phyloP scores from a whole-genome alignment of 805 yeast genomes.

The Ogataea pilisensis region DNA sequence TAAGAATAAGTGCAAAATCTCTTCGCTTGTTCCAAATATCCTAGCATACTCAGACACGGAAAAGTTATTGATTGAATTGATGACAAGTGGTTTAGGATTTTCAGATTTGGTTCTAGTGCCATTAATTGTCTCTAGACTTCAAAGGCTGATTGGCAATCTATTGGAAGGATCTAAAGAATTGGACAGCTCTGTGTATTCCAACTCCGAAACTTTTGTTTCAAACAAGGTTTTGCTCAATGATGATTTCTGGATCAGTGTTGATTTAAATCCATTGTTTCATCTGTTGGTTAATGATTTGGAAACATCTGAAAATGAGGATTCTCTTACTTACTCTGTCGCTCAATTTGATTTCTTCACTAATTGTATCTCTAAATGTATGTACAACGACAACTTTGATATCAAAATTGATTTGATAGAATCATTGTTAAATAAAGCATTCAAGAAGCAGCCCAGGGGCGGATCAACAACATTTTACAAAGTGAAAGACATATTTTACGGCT shows the following conservation, averaged over 20 bases:
- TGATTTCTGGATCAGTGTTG: slow-evolving; percentile 26
- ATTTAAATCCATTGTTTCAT: slow-evolving; percentile 18
- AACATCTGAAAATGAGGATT: slow-evolving; percentile 14
- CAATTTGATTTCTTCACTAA: slow-evolving; percentile 23
- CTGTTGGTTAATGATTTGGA: slow-evolving; percentile 11
- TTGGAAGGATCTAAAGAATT: slow-evolving; percentile 10
- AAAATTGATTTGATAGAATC: slow-evolving; percentile 17
- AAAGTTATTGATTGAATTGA: slow-evolving; percentile 17
- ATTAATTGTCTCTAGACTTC: slow-evolving; percentile 18
- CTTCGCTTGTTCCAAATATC: slow-evolving; percentile 13
- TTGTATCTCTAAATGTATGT: slow-evolving; percentile 22
- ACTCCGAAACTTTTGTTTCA: slow-evolving; percentile 19
- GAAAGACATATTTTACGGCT: slow-evolving; percentile 37
- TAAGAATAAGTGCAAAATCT: slow-evolving; percentile 4
- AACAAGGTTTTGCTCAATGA: slow-evolving; percentile 19
- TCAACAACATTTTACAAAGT: slow-evolving; percentile 39
- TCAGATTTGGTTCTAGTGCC: slow-evolving; percentile 19
- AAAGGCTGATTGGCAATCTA: slow-evolving; percentile 25
- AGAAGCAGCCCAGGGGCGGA: slow-evolving; percentile 16
- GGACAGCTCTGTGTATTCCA: slow-evolving; percentile 16
- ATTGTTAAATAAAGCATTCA: slow-evolving; percentile 19
- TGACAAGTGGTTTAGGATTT: slow-evolving; percentile 16
- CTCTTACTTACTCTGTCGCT: slow-evolving; percentile 19
- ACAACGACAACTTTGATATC: slow-evolving; percentile 21
- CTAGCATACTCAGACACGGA: slow-evolving; percentile 13